Conservation (phyloP, 129 eudicot species). For the Apium graveolens region DNA sequence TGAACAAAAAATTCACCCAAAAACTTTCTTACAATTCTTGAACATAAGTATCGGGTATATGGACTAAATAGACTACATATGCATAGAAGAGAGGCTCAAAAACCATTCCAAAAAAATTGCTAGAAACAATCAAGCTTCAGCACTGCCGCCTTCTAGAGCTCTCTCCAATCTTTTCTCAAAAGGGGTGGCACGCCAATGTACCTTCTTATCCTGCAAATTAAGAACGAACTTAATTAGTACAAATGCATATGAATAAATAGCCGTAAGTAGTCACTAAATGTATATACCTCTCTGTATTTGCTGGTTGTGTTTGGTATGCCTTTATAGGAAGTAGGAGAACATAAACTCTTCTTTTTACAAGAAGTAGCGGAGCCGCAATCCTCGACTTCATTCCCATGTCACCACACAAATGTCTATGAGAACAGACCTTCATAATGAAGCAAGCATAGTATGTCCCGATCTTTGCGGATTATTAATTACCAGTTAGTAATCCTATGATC, state of each 20-base stretch:
- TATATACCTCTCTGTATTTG: conserved; percentile 90
- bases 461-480: no score
- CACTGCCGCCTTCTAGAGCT: conserved; percentile 52
- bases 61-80: conserved; percentile 5
- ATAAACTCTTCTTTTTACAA: conserved; percentile 32
- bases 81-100: not conserved
- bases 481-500: no score
- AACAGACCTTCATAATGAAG: no score
- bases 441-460: no score
- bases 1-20: conserved; percentile 20
- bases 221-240: conserved; percentile 14
- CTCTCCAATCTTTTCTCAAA: conserved; percentile 81
- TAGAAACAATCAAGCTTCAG: conserved; percentile 25
- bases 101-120: conserved; percentile 3
- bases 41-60: not conserved
- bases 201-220: conserved; percentile 73
- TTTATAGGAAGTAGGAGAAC: conserved; percentile 56
- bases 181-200: conserved; percentile 76
- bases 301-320: conserved; percentile 95
- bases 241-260: conserved; percentile 4
- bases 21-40: conserved; percentile 7
- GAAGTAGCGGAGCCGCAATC: conserved; percentile 44
- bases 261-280: conserved; percentile 8
- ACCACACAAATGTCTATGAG: no score
- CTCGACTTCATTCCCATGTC: conserved; percentile 19